Evolutionary conservation across 1,139 yeast species (phyloP).

Genomic region (Saccharomyces hybrid): DNA sequence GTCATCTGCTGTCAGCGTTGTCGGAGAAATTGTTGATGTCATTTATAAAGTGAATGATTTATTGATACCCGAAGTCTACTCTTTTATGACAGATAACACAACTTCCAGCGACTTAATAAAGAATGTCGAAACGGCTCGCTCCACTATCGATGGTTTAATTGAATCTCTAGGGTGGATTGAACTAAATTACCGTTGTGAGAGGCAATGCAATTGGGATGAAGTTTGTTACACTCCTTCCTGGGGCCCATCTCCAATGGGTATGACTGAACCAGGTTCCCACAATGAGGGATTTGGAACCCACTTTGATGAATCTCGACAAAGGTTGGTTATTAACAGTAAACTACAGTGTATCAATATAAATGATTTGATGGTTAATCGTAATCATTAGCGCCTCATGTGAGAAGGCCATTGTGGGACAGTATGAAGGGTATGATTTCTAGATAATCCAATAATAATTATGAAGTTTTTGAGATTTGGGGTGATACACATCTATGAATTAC

Average conservation of each 20-base stretch:
- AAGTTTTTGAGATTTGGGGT: too few relatives aligned
- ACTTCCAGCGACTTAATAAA: background rate
- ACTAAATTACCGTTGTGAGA: slow-evolving; percentile 37
- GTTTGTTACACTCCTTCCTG: slow-evolving; percentile 50
- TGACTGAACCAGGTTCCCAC: slow-evolving; percentile 10
- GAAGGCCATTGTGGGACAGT: too few relatives aligned
- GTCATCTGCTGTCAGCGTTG: slow-evolving; percentile 39
- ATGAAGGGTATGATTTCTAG: too few relatives aligned
- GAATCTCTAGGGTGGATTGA: slow-evolving; percentile 37
- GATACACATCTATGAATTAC: too few relatives aligned
- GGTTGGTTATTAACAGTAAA: slow-evolving; percentile 16
- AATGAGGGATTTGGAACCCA: slow-evolving; percentile 13
- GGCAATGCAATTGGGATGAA: slow-evolving; percentile 38
- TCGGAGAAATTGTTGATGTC: slow-evolving; percentile 30
- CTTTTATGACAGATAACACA: slow-evolving; percentile 14
- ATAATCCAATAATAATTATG: too few relatives aligned
- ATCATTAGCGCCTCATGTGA: background rate
- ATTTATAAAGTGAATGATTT: slow-evolving; percentile 34
- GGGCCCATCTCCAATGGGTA: slow-evolving; percentile 49
- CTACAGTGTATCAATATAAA: slow-evolving; percentile 17
- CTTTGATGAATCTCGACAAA: slow-evolving; percentile 11
- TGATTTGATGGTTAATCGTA: background rate
- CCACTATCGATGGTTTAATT: slow-evolving; percentile 20
- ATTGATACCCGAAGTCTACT: slow-evolving; percentile 23
- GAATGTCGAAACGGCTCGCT: slow-evolving; percentile 11